A percentile compares a stretch with the other conserved stretches of the same genome.
Evolutionary conservation across 2,329 filamentous ascomycete species (phyloP).

Genomic region (Sarocladium oryzae): DNA sequence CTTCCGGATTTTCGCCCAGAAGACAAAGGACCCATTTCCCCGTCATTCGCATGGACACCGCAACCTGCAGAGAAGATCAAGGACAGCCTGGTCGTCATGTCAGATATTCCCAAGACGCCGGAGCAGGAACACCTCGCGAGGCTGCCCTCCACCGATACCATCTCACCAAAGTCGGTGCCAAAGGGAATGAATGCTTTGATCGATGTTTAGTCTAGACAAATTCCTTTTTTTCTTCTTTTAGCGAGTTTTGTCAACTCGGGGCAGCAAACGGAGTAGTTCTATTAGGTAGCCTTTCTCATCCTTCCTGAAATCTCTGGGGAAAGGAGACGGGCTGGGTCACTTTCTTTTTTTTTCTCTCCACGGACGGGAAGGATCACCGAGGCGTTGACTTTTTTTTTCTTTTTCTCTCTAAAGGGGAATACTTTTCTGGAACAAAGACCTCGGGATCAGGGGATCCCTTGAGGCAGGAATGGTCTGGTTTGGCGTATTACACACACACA

Average conservation of each 20-base stretch:
- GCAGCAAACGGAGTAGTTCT: too few species aligned
- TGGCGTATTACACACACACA: too few species aligned
- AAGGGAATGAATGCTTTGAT: conserved; percentile 33
- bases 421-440: too few species aligned
- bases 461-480: too few species aligned
- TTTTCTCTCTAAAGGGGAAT: too few species aligned
- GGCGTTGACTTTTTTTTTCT: neutral
- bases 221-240: neutral
- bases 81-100: conserved; percentile 11
- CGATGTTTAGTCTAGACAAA: conserved; percentile 16
- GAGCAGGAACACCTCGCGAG: conserved; percentile 12
- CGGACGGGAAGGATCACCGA: too few species aligned
- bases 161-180: conserved; percentile 37
- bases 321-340: too few species aligned
- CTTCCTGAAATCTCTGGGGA: too few species aligned
- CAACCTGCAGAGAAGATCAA: neutral
- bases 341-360: too few species aligned
- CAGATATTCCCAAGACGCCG: conserved; percentile 20
- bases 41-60: neutral
- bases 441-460: too few species aligned
- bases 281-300: too few species aligned
- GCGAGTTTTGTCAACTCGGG: too few species aligned
- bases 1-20: conserved; percentile 4
- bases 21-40: neutral
- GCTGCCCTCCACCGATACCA: conserved; percentile 24